Base-by-base conservation (phyloP, 1,284 basidiomycete species). In the Kwoniella shivajii region DNA sequence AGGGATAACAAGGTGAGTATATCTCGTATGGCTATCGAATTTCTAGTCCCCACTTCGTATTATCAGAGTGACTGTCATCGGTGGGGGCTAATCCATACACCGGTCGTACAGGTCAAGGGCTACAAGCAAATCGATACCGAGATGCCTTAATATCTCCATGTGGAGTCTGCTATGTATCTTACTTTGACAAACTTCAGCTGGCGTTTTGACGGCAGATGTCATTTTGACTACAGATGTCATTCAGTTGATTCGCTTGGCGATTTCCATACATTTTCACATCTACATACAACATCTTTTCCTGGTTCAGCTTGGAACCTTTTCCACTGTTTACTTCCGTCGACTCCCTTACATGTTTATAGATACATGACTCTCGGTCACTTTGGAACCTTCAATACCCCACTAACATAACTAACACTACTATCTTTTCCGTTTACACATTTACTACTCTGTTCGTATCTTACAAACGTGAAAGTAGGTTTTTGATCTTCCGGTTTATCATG, bases 361-460 rank as follows among this genome's bases (percentile, higher is more conserved):
- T 30, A 24, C 30, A 39, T 37, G 14, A 18, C 48, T 39, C 20
- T 30, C 2, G n/a, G 14, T 56, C 54, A 66, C 37, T 54, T 4
- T 16, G 64, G 63, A 2, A 68, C 36, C 34, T 66, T 55, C 53
- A 78, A 61, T 6, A 78, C 61, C 41, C 75, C 95, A 70, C 91
- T 92, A 2, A 93, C 94, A 75, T 99, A 99, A 74, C 91, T 95
- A 33, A 99, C 95, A 71, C 92, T 95, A 45, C 88, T 91, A 75
- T 94, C 92, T 38, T 81, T 79, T 43, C 88, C 73, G 6, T 77
- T 84, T 57, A 81, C 59, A 69, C 90, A 93, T 60, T 83, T 79
- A 69, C 86, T 90, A 72, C 93, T 97, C 79, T 98, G 95, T 74
- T 91, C 91, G 74, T 97, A 97, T 63, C 87, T 81, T 30, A 93